These are phyloP conservation scores for Silene latifolia DNA, from an alignment of 148 eudicot species.

Conservation along the genomic window DNA sequence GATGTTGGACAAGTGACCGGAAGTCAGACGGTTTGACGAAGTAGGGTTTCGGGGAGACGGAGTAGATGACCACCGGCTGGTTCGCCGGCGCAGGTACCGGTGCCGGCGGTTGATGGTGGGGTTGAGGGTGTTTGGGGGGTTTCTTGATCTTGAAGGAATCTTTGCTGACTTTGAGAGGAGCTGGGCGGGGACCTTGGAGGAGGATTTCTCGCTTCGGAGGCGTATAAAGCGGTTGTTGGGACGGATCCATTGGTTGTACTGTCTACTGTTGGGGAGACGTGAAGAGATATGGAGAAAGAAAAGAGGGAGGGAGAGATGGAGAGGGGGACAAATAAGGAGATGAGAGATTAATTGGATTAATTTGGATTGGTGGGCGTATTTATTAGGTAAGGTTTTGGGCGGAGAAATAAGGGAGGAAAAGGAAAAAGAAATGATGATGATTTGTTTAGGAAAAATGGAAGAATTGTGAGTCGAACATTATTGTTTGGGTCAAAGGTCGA, in stretches of 20 bases:
- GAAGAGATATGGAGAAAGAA: too few relatives aligned
- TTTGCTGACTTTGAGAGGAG: slow-evolving; percentile 57
- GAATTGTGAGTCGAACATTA: too few relatives aligned
- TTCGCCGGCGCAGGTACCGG: slow-evolving; percentile 10
- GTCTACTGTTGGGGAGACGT: too few relatives aligned
- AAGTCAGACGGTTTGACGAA: slow-evolving; percentile 54
- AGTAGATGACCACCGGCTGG: slow-evolving; percentile 72
- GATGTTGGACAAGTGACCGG: slow-evolving; percentile 61
- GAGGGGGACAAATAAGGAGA: background rate
- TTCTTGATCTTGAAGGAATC: slow-evolving; percentile 60
- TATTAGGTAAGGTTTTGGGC: background rate
- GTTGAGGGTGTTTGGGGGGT: slow-evolving; percentile 45
- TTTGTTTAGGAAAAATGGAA: too few relatives aligned
- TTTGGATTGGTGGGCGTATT: background rate
- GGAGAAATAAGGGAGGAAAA: too few relatives aligned
- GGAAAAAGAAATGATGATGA: too few relatives aligned
- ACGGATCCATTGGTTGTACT: slow-evolving; percentile 14
- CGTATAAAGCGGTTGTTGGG: slow-evolving; percentile 4
- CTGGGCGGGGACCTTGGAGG: slow-evolving; percentile 71
- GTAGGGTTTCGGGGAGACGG: slow-evolving; percentile 66
- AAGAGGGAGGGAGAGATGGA: too few relatives aligned
- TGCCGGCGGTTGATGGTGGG: background rate
- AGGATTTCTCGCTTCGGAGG: slow-evolving; percentile 31
- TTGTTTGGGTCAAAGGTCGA: too few relatives aligned
- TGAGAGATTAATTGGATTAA: background rate